Conservation (phyloP, 305 asterid species). For the Caryopteris hybrid region DNA sequence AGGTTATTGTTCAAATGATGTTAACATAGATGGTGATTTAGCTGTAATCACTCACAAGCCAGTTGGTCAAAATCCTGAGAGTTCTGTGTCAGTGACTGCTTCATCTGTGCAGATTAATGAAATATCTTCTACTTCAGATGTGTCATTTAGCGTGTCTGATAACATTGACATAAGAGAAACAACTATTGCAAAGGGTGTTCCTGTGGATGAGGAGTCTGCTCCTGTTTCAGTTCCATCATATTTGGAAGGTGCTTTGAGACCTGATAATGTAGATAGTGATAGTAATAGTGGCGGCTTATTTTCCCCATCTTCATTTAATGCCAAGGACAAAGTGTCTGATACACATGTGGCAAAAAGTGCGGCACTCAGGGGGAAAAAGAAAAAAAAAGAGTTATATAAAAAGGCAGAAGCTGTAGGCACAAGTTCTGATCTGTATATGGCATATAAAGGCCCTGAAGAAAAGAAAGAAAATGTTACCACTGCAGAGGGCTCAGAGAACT, state of each 20-base stretch:
- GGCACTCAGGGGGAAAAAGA: slow-evolving; percentile 37
- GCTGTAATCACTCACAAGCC: slow-evolving; percentile 25
- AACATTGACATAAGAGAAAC: slow-evolving; percentile 17
- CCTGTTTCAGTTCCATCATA: slow-evolving; percentile 17
- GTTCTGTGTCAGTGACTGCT: slow-evolving; percentile 16
- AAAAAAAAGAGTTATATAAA: slow-evolving; percentile 41
- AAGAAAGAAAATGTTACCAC: slow-evolving; percentile 46
- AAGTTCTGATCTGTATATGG: slow-evolving; percentile 73
- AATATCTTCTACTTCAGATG: slow-evolving; percentile 15
- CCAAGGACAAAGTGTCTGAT: slow-evolving; percentile 53
- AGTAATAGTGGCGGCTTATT: slow-evolving; percentile 17
- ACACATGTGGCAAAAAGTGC: slow-evolving; percentile 38
- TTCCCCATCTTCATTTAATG: slow-evolving; percentile 27
- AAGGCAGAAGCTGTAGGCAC: slow-evolving; percentile 74
- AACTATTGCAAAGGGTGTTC: slow-evolving; percentile 19
- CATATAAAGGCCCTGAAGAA: slow-evolving; percentile 86
- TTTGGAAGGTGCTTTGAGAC: slow-evolving; percentile 29
- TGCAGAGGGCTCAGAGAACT: slow-evolving; percentile 34
- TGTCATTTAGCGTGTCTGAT: slow-evolving; percentile 15
- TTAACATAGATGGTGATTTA: slow-evolving; percentile 17
- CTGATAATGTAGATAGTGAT: slow-evolving; percentile 36
- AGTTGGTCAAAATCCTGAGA: slow-evolving; percentile 22
- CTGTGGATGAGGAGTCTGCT: slow-evolving; percentile 19
- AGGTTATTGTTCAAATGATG: slow-evolving; percentile 25
- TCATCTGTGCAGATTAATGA: slow-evolving; percentile 20